Evolutionary conservation across 116 monocot species (phyloP), one percentile per base, ranked within the genome.

Genomic region (Papilionanthe hybrid): DNA sequence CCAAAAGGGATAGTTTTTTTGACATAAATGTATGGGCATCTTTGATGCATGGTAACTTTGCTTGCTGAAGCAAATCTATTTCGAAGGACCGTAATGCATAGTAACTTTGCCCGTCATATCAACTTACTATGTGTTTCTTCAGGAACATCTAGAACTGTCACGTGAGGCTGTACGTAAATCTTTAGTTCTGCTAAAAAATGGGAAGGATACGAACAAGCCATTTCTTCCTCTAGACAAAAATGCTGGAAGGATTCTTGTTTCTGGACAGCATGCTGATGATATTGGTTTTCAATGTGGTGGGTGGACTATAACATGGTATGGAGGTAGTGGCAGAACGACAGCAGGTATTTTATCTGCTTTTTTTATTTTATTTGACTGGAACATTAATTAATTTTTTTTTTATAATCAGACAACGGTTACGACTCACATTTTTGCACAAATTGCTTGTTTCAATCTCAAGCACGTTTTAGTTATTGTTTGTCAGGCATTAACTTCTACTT

Each of bases 281-380:
- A 89, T 95, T 86, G 95, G 95, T 42, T 93, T 91, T 78, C 93
- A 93, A 67, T 95, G 95, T 82, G 95, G 95, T n/a, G 95, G 95
- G 66, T 95, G 95, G 95, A 95, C 95, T 8, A 88, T 93, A 75
- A 80, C 81, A 48, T 91, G 91, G 93, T 43, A 85, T 79, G 95
- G 95, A 77, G 65, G 81, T 67, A 87, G 88, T 75, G 95, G 95
- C 66, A 85, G 63, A 75, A 91, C 87, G 43, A 95, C 95, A 49
- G 72, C 29, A 65, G 93, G 93, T 91, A 80, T 48, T 79, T 77
- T 23, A 63, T 23, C 7, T 63, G 63, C 5, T 20, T 56, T 56
- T 10, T 56, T 56, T 42, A 9, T 43, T n/a, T 19, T 37, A 13
- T 15, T 72, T 72, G 15, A 13, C 22, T 45, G 10, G 10, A 45